Base-by-base conservation (phyloP, 1,139 yeast species). In the Saccharomyces hybrid region DNA sequence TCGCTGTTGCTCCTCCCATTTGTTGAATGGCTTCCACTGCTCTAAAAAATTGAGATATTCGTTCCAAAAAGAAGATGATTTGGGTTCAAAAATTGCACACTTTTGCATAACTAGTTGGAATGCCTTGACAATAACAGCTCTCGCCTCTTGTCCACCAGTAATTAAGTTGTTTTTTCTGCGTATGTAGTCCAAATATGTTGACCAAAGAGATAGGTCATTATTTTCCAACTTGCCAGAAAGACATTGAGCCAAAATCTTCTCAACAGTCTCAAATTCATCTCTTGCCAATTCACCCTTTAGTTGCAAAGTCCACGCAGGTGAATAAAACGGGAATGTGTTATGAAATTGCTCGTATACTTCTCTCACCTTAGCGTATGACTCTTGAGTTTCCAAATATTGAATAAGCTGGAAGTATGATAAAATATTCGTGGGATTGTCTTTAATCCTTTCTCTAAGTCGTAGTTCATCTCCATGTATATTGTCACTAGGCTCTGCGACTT, bases 1-100 rank as follows among this genome's bases (percentile, higher is more conserved):
- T 60, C 88, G 85, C 64, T 88, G 95, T 66, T 88, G 93, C 61
- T 83, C 86, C 67, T 91, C 98, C 88, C 95, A 88, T 49, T 85
- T 81, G 46, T 88, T 84, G 14, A 82, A 74, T 0, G 96, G 88
- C 32, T 85, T 86, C 86, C 93, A 86, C 47, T 81, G 74, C 61
- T 84, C 85, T 58, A 91, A 76, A 63, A 90, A 91, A 14, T 78
- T 84, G 38, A 93, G 70, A 66, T 88, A 93, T 64, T 88, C 96
- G 51, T 78, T 77, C 96, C 97, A 93, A 53, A 93, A 73, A 2
- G 76, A 76, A 34, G 87, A 86, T 49, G 93, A 81, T 47, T 79
- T 76, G 7, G 86, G 79, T 68, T 93, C 99, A 52, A 83, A 75
- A 1, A 96, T 95, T 34, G 91, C 90, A 59, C 71, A 68, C 58